Evolutionary conservation across 495 filamentous ascomycete genomes (phyloP), one percentile per base, ranked within the genome.

Genomic region (Bathelium albidoporum): DNA sequence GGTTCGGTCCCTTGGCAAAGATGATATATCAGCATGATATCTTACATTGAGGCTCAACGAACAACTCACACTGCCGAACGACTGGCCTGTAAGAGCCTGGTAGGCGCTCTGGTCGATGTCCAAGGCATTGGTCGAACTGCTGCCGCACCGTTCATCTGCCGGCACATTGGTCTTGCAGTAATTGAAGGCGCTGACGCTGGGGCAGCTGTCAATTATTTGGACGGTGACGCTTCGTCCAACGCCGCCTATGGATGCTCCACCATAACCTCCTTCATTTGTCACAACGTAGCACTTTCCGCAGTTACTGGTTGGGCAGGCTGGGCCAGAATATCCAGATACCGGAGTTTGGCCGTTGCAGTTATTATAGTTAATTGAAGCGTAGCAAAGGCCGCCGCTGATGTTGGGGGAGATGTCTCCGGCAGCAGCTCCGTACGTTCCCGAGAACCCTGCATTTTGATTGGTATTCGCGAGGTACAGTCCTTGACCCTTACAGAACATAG

Each of bases 211-310:
- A 39, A 69, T 65, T 31, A 69, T 69, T 29, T 70, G 64, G n/a
- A 69, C 68, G 31, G 58, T 67, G 14, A 69, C 60, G n/a, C 60
- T 67, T 11, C 65, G 59, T 9, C 67, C 67, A 2, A 62, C 41
- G 4, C 65, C 67, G 32, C 31, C 34, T 12, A 49, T 34, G 20
- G 52, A 24, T 14, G 53, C 16, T 16, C 36, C 36, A 5, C 39
- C 45, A 26, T 61, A 1, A 16, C 49, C 49, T 18, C 68, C 68
- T 36, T 61, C 29, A 29, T 66, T 69, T 44, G 68, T 70, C 18
- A 70, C 67, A 18, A 22, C 34, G 45, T 69, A 70, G 62, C 68
- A 70, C 4, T 26, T 58, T 16, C 68, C 68, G 55, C 68, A 70
- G 1, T 64, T 64, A 0, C n/a, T 62, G 31, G 34, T 60, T n/a